Conservation (phyloP, 352 stramenopile species). For the Halophytophthora batemanensis region DNA sequence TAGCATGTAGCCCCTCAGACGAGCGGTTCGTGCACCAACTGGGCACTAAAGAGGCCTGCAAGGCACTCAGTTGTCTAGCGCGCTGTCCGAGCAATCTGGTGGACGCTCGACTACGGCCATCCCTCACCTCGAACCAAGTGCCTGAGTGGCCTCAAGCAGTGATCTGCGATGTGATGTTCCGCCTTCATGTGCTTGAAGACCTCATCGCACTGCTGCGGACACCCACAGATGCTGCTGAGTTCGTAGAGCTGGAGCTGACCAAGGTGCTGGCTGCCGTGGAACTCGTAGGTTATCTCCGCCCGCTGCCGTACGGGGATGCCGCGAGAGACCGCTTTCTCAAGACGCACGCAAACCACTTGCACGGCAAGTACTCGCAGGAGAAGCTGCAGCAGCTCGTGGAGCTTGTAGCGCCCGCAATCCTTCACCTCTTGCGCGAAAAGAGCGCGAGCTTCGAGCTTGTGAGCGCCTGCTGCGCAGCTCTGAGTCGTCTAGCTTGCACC, state of each 20-base stretch:
- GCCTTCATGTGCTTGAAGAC: conserved; percentile 69
- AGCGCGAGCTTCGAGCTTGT: conserved; percentile 27
- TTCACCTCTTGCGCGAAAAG: conserved; percentile 60
- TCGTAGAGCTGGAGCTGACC: conserved; percentile 31
- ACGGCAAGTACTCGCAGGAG: conserved; percentile 38
- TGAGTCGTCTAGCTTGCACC: conserved; percentile 63
- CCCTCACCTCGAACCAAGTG: conserved; percentile 44
- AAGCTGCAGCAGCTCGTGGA: conserved; percentile 49
- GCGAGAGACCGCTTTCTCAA: conserved; percentile 42
- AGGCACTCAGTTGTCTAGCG: conserved; percentile 50
- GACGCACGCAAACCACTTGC: conserved; percentile 13
- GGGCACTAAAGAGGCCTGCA: conserved; percentile 51
- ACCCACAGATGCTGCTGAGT: conserved; percentile 50
- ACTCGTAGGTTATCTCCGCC: conserved; percentile 53
- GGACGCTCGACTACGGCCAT: conserved; percentile 35
- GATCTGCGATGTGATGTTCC: conserved; percentile 60
- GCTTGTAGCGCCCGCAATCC: conserved; percentile 47
- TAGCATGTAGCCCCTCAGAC: conserved; percentile 21
- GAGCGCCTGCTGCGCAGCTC: conserved; percentile 45
- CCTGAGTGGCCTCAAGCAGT: conserved; percentile 52
- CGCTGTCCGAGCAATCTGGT: conserved; percentile 42
- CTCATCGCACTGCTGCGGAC: conserved; percentile 48
- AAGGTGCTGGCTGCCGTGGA: conserved; percentile 54
- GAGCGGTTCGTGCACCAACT: conserved; percentile 46
- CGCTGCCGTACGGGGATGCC: conserved; percentile 53